Evolutionary conservation across 768 basidiomycete species (phyloP), one percentile per base, ranked within the genome.

Genomic region (Psilocybe tampanensis): DNA sequence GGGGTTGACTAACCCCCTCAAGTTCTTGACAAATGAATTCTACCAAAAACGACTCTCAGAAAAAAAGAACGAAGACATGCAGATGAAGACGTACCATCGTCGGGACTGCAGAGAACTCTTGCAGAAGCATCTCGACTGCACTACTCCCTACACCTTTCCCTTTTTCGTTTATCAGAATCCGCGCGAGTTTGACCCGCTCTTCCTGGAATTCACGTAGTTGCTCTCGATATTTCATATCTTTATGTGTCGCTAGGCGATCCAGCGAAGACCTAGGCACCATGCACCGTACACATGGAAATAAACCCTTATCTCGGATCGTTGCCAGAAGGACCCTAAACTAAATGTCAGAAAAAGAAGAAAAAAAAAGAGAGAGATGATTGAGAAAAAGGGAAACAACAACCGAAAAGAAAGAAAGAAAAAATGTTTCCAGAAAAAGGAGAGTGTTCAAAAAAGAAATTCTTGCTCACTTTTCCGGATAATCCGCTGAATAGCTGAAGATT

Each of bases 221-320:
- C 39, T 44, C 18, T 8, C 49, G 56, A n/a, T 39, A 24, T 9
- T 26, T 29, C 8, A 56, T 53, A 51, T 77, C 73, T 6, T 21
- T 49, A 24, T 58, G 45, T 3, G 59, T 55, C 0, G 77, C 78
- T n/a, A 80, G 44, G 0, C 49, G 47, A 32, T 68, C 56, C 7
- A 80, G 58, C 0, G 68, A 36, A 0, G 59, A 45, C 49, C 72
- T 74, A 2, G 63, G 32, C 4, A 72, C 57, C 21, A 74, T 61
- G 53, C 76, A 77, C 17, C 73, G 63, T 7, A 74, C 74, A 44
- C 76, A 78, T 0, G 72, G 74, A 47, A 67, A 79, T 0, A 59
- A 9, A 0, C 76, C 80, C 13, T 73, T 69, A 49, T 76, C 71
- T 5, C 72, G 67, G 2, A 81, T 74, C 0, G 64, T 69, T 1